phyloP scores from a whole-genome alignment of 2,329 filamentous ascomycete genomes.

The Trichoderma polysporum region DNA sequence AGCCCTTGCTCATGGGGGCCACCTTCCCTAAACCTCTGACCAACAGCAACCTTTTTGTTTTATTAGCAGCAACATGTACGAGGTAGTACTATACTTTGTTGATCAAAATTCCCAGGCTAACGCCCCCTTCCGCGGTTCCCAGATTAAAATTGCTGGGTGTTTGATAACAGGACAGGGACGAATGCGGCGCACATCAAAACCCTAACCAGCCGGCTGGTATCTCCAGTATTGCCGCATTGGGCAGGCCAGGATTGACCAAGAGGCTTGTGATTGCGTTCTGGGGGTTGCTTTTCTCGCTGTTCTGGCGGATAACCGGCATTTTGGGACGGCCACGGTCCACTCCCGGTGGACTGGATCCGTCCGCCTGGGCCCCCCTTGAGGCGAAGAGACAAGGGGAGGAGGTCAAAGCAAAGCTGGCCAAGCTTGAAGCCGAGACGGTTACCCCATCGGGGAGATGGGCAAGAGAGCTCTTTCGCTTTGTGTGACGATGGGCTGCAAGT shows the following conservation, averaged over 20 bases:
- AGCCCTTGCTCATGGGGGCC: too few species aligned
- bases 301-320: slow-evolving; percentile 20
- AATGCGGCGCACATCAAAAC: slow-evolving; percentile 11
- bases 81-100: too few species aligned
- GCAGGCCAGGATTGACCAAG: not conserved
- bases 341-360: slow-evolving; percentile 17
- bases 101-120: not conserved
- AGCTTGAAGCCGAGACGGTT: not conserved
- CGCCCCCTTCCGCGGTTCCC: not conserved
- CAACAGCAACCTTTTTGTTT: not conserved
- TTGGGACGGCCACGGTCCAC: slow-evolving; percentile 16
- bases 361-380: slow-evolving; percentile 7
- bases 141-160: not conserved
- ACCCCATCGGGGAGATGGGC: slow-evolving; percentile 3
- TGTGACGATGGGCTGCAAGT: not conserved
- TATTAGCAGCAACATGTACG: too few species aligned
- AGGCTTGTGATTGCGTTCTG: not conserved
- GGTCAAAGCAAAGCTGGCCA: not conserved
- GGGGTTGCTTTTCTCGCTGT: not conserved
- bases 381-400: not conserved
- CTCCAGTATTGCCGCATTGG: slow-evolving; percentile 5
- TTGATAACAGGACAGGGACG: slow-evolving; percentile 7
- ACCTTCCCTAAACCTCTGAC: not conserved
- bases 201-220: slow-evolving; percentile 10
- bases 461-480: not conserved